These are phyloP conservation scores for Coniella lustricola DNA, from an alignment of 2,329 filamentous ascomycete genomes.

Conservation along the genomic window DNA sequence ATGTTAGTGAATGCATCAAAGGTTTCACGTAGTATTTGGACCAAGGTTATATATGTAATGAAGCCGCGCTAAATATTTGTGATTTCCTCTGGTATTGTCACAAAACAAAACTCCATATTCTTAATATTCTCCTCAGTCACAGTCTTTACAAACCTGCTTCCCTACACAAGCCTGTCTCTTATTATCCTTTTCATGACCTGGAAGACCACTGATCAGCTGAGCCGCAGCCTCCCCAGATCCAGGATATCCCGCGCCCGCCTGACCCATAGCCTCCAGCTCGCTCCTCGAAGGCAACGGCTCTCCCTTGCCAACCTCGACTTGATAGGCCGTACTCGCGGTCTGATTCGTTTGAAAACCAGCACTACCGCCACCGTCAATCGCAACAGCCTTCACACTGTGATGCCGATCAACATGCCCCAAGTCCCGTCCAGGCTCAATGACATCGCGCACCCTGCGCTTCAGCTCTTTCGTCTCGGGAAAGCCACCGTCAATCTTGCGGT, in stretches of 20 bases:
- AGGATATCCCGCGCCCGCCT: slow-evolving; percentile 11
- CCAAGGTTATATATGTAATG: too few relatives aligned
- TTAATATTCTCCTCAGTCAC: not conserved
- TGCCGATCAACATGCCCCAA: slow-evolving; percentile 73
- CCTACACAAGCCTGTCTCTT: not conserved
- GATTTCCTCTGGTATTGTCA: too few relatives aligned
- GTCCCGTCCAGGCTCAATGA: slow-evolving; percentile 69
- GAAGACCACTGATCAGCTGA: not conserved
- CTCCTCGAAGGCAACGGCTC: slow-evolving; percentile 5
- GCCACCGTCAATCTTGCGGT: slow-evolving; percentile 76
- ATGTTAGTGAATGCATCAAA: too few relatives aligned
- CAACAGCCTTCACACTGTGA: slow-evolving; percentile 18
- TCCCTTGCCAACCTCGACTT: not conserved
- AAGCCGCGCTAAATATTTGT: too few relatives aligned
- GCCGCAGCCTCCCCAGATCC: slow-evolving; percentile 9
- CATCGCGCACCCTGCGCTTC: slow-evolving; percentile 75
- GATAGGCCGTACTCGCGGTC: not conserved
- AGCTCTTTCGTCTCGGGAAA: slow-evolving; percentile 93
- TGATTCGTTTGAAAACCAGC: not conserved
- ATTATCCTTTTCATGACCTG: not conserved
- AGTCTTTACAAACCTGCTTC: slow-evolving; percentile 14
- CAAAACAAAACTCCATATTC: not conserved
- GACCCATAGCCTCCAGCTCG: slow-evolving; percentile 7
- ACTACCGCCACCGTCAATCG: not conserved
- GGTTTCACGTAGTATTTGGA: too few relatives aligned